Evolutionary conservation across 257 asterid species (phyloP).

Genomic region (Eucommia ulmoides): DNA sequence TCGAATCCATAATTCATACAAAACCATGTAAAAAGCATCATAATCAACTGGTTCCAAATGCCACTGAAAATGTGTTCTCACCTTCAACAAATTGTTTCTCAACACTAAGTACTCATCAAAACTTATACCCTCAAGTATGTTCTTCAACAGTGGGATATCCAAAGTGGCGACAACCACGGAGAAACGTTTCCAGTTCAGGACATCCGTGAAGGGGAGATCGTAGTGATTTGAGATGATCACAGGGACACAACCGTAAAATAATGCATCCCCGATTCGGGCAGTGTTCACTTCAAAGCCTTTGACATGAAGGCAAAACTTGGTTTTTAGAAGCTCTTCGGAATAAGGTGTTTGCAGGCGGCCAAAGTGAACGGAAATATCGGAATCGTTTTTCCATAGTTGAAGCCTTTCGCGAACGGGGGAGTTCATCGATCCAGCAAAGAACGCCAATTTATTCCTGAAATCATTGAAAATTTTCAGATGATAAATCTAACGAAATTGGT

Average conservation of each 20-base stretch:
- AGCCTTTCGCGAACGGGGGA: conserved; percentile 83
- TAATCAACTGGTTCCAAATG: conserved; percentile 50
- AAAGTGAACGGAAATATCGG: conserved; percentile 45
- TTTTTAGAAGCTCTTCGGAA: conserved; percentile 42
- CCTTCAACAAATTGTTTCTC: conserved; percentile 42
- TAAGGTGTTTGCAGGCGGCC: conserved; percentile 48
- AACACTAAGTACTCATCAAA: conserved; percentile 28
- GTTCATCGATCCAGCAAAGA: conserved; percentile 73
- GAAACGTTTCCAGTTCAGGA: conserved; percentile 62
- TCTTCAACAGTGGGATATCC: conserved; percentile 69
- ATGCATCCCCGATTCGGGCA: conserved; percentile 78
- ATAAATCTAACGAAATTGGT: too few relatives aligned
- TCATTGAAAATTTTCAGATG: conserved; percentile 6
- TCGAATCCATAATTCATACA: conserved; percentile 81
- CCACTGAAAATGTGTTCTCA: conserved; percentile 76
- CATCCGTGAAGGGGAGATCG: conserved; percentile 81
- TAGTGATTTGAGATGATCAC: conserved; percentile 80
- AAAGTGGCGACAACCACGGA: conserved; percentile 60
- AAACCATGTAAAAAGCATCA: conserved; percentile 78
- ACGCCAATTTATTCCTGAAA: conserved; percentile 64
- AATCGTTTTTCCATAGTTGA: conserved; percentile 60
- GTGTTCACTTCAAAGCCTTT: conserved; percentile 93
- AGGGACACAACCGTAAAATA: conserved; percentile 77
- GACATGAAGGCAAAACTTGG: conserved; percentile 87
- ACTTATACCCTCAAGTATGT: conserved; percentile 33